phyloP scores from a whole-genome alignment of 345 rosid species.

The Arabidopsis thaliana region DNA sequence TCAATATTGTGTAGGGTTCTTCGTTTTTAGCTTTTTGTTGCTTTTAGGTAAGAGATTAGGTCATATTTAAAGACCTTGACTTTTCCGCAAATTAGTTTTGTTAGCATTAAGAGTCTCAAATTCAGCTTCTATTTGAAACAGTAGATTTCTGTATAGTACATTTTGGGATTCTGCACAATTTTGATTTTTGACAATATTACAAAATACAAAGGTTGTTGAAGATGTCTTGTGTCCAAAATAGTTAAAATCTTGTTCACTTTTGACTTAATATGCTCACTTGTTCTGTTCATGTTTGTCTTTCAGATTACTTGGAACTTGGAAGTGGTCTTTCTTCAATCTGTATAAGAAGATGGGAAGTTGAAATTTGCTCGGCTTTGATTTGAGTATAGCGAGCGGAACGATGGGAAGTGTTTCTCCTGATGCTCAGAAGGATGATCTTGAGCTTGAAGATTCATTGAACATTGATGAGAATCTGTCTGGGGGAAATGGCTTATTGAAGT shows the following conservation, averaged over 20 bases:
- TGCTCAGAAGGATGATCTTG: constrained; percentile 50
- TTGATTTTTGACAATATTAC: not conserved
- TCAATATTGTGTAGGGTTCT: constrained; percentile 43
- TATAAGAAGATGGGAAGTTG: constrained; percentile 36
- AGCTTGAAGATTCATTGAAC: constrained; percentile 52
- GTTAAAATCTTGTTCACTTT: not conserved
- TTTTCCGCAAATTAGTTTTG: constrained; percentile 38
- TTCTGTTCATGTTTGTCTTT: constrained; percentile 15
- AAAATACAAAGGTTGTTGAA: not conserved
- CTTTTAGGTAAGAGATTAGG: constrained; percentile 47
- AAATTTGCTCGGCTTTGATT: constrained; percentile 27
- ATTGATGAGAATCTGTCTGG: constrained; percentile 39
- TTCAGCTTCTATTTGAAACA: constrained; percentile 20
- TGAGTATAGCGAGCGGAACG: constrained; percentile 25
- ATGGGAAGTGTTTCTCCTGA: constrained; percentile 58
- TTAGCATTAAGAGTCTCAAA: constrained; percentile 26
- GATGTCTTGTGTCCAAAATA: constrained; percentile 7
- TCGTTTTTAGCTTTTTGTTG: constrained; percentile 14
- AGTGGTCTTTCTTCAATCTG: not conserved
- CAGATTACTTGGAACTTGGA: constrained; percentile 35
- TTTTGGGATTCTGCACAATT: constrained; percentile 8
- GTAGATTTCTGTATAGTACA: not conserved
- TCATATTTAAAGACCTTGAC: constrained; percentile 29
- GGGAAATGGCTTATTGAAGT: constrained; percentile 32
- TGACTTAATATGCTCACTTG: not conserved